Evolutionary conservation across 2,329 filamentous ascomycete genomes (phyloP).

Genomic region (Ophiostoma tasmaniense): DNA sequence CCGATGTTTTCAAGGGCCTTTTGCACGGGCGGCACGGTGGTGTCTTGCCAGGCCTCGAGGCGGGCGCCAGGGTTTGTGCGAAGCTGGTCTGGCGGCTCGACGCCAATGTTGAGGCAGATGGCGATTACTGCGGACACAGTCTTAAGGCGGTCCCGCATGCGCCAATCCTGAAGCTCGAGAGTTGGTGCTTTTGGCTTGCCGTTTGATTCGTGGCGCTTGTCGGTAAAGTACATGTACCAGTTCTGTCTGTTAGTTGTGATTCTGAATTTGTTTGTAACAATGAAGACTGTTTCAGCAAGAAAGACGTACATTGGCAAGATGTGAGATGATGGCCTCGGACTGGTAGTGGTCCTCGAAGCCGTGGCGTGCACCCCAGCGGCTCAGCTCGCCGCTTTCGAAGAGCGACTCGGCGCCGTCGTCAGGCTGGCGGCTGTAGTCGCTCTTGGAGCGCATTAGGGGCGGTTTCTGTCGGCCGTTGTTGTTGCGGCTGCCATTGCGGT

Average conservation of each 20-base stretch:
- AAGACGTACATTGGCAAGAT: conserved; percentile 50
- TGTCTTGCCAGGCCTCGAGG: conserved; percentile 94
- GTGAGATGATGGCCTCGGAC: conserved; percentile 78
- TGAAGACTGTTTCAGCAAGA: background rate
- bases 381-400: conserved; percentile 25
- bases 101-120: conserved; percentile 92
- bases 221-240: conserved; percentile 99
- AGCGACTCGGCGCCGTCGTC: conserved; percentile 23
- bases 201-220: conserved; percentile 93
- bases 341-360: conserved; percentile 90
- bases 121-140: conserved; percentile 92
- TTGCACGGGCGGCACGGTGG: conserved; percentile 66
- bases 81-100: conserved; percentile 93
- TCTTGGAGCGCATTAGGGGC: conserved; percentile 48
- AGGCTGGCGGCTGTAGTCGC: conserved; percentile 40
- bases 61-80: conserved; percentile 91
- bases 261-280: background rate
- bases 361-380: conserved; percentile 57
- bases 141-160: conserved; percentile 92
- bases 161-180: conserved; percentile 79
- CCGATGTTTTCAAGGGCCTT: conserved; percentile 92
- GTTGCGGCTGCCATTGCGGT: conserved; percentile 26
- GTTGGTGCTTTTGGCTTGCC: conserved; percentile 67
- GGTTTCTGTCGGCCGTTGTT: conserved; percentile 33
- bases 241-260: conserved; percentile 35